These are phyloP conservation scores for Hamamelis virginiana DNA, from an alignment of 164 flowering plant species.

Conservation along the genomic window DNA sequence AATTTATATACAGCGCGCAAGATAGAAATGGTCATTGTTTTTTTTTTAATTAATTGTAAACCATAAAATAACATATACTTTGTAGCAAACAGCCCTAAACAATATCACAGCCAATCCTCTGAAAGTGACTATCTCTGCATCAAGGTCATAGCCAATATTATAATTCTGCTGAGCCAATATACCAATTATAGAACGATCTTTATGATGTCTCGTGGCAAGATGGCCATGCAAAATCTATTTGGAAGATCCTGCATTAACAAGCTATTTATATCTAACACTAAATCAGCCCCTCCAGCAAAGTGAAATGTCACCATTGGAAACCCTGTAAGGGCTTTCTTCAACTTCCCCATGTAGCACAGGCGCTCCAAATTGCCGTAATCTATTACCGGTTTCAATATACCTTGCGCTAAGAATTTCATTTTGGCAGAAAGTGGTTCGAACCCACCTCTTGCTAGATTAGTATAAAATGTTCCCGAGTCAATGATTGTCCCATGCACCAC, in stretches of 20 bases:
- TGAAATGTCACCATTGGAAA: constrained; percentile 22
- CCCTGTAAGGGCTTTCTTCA: constrained; percentile 11
- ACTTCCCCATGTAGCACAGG: constrained; percentile 12
- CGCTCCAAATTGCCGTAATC: not conserved
- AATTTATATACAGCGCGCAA: too few relatives aligned
- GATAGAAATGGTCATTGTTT: too few relatives aligned
- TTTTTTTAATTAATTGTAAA: too few relatives aligned
- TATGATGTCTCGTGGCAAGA: not conserved
- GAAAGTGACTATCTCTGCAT: constrained; percentile 3
- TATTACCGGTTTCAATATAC: not conserved
- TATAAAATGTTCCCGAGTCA: constrained; percentile 11
- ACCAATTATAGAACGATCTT: constrained; percentile 11
- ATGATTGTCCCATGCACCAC: constrained; percentile 11
- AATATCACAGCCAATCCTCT: constrained; percentile 16
- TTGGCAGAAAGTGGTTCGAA: too few relatives aligned
- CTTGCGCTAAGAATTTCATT: too few relatives aligned
- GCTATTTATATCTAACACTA: constrained; percentile 11
- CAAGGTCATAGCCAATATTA: constrained; percentile 24
- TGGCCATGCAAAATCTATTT: constrained; percentile 12
- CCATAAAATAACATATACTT: too few relatives aligned
- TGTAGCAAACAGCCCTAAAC: too few relatives aligned
- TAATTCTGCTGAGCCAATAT: constrained; percentile 25
- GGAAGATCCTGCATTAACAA: constrained; percentile 3
- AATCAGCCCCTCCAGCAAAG: constrained; percentile 16
- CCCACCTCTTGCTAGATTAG: not conserved